Conservation (phyloP, 768 basidiomycete genomes). For the Suillus cothurnatus region DNA sequence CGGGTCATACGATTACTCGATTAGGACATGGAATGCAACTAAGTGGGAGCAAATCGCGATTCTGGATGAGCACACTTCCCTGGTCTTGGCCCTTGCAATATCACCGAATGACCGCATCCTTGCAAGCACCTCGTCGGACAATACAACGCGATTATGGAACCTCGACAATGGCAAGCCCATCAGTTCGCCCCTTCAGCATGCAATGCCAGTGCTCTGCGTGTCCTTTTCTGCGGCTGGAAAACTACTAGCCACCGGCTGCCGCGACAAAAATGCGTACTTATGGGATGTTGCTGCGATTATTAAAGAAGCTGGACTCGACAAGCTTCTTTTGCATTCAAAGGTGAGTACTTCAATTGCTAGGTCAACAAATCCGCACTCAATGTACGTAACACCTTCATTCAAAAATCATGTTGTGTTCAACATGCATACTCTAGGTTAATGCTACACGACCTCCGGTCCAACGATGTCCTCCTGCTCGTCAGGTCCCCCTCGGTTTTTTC, state of each 20-base stretch:
- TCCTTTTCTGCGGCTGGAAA: not conserved
- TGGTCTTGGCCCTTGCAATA: not conserved
- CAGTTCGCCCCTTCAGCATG: not conserved
- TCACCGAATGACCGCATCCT: not conserved
- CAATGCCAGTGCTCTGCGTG: fast-evolving
- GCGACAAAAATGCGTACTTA: not conserved
- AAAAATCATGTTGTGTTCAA: not conserved
- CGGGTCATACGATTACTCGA: not conserved
- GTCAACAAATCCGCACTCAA: not conserved
- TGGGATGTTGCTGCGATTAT: not conserved
- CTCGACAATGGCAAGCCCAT: not conserved
- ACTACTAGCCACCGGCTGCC: not conserved
- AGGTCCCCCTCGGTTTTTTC: not conserved
- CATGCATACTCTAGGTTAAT: not conserved
- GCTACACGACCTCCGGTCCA: not conserved
- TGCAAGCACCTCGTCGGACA: not conserved
- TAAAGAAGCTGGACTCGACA: not conserved
- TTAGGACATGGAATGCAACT: not conserved
- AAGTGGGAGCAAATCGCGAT: not conserved
- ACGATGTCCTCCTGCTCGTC: not conserved
- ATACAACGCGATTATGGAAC: not conserved
- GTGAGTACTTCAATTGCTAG: not conserved
- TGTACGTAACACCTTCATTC: not conserved
- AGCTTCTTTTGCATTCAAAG: not conserved
- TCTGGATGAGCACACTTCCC: not conserved